A percentile compares a stretch with the other conserved stretches of the same genome.
Conservation (phyloP, 2,329 filamentous ascomycete species). For the Cladosporium sp. region DNA sequence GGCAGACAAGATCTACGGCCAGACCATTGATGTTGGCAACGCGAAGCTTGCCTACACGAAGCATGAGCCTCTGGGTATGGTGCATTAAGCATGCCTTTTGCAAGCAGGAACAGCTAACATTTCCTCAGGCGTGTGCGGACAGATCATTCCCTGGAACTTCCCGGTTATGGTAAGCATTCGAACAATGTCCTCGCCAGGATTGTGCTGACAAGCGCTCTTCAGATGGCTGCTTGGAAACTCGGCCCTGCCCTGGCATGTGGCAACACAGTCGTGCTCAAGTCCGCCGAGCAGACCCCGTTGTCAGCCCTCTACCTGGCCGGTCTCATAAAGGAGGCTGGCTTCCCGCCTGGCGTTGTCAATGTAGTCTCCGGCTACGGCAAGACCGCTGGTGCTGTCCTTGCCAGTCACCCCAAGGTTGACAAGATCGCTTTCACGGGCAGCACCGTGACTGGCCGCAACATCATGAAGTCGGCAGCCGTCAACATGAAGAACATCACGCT, state of each 20-base stretch:
- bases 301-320: slow-evolving; percentile 57
- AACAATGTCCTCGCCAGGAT: not conserved
- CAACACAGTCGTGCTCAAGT: slow-evolving; percentile 53
- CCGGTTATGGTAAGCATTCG: slow-evolving; percentile 65
- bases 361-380: slow-evolving; percentile 66
- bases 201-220: slow-evolving; percentile 42
- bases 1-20: slow-evolving; percentile 80
- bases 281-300: slow-evolving; percentile 53
- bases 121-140: slow-evolving; percentile 23
- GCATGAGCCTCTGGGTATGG: slow-evolving; percentile 13
- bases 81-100: not conserved
- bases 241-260: slow-evolving; percentile 58
- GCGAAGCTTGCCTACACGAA: slow-evolving; percentile 65
- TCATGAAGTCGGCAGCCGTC: slow-evolving; percentile 66
- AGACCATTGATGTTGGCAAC: slow-evolving; percentile 67
- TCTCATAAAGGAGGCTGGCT: slow-evolving; percentile 65
- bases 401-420: slow-evolving; percentile 60
- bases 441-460: slow-evolving; percentile 63
- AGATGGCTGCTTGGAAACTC: slow-evolving; percentile 69
- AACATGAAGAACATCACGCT: slow-evolving; percentile 59
- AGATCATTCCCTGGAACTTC: slow-evolving; percentile 68
- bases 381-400: slow-evolving; percentile 62
- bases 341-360: slow-evolving; percentile 72
- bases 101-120: not conserved
- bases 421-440: slow-evolving; percentile 77